Conservation (phyloP, 352 stramenopile genomes). For the Halophytophthora polymorphica region DNA sequence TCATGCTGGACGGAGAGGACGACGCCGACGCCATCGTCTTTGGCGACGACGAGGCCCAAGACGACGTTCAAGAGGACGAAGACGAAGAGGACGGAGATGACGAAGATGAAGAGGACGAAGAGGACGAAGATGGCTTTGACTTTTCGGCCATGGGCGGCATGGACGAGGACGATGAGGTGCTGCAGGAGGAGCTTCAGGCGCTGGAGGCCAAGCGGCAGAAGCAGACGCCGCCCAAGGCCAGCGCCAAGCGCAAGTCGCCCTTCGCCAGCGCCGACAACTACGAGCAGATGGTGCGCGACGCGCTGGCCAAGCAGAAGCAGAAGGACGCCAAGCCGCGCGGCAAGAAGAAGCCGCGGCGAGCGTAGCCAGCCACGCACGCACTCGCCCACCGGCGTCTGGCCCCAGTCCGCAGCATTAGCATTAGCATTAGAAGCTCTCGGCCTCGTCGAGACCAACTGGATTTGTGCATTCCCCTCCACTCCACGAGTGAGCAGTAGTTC, state of each 20-base stretch:
- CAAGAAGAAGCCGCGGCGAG: slow-evolving; percentile 34
- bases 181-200: slow-evolving; percentile 35
- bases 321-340: slow-evolving; percentile 14
- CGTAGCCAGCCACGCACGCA: no score
- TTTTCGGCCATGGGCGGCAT: slow-evolving; percentile 44
- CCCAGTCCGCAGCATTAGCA: no score
- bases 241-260: slow-evolving; percentile 59
- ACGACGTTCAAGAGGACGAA: slow-evolving; percentile 28
- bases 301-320: slow-evolving; percentile 58
- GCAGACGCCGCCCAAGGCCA: slow-evolving; percentile 42
- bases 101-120: no score
- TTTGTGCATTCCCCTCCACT: no score
- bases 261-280: slow-evolving; percentile 82
- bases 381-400: no score
- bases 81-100: no score
- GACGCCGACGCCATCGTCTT: slow-evolving; percentile 33
- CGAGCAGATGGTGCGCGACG: slow-evolving; percentile 62
- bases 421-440: no score
- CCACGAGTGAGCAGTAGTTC: no score
- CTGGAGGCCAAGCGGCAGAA: slow-evolving; percentile 46
- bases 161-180: slow-evolving; percentile 41
- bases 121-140: no score
- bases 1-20: slow-evolving; percentile 48
- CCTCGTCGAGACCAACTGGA: no score
- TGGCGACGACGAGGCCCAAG: slow-evolving; percentile 30